phyloP scores from a whole-genome alignment of 306 rosid species.

The apple (Malus domestica) region ASM211411v1 NC_041795.1:5821501-5822000 shows the following conservation, averaged over 20 bases:
- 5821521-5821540: too few relatives aligned
- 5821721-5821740: neutral
- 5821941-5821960: neutral
- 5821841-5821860: constrained; percentile 57
- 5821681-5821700: neutral
- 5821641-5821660: neutral
- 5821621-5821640: neutral
- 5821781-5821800: constrained; percentile 54
- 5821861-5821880: constrained; percentile 39
- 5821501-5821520: too few relatives aligned
- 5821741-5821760: constrained; percentile 57
- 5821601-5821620: neutral
- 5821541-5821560: too few relatives aligned
- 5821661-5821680: neutral
- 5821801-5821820: constrained; percentile 62
- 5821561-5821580: too few relatives aligned
- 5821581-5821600: too few relatives aligned
- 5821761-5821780: constrained; percentile 79
- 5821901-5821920: constrained; percentile 13
- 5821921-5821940: neutral
- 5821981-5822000: constrained; percentile 69
- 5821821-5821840: constrained; percentile 67
- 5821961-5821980: constrained; percentile 7
- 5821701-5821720: neutral
- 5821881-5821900: neutral